These are phyloP conservation scores for Chaetomium cochliodes DNA, from an alignment of 495 filamentous ascomycete species.

Conservation along the genomic window DNA sequence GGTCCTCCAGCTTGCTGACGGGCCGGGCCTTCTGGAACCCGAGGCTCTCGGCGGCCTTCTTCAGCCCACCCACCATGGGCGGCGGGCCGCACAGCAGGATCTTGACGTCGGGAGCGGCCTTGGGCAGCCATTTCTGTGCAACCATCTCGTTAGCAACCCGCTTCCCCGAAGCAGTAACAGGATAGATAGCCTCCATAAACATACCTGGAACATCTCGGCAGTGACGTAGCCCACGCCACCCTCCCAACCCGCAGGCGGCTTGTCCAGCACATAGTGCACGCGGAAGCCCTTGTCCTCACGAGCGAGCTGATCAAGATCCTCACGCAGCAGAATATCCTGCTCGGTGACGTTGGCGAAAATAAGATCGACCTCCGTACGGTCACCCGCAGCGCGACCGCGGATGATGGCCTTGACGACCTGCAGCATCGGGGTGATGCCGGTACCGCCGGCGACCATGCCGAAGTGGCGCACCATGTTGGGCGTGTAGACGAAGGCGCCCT, in stretches of 20 bases:
- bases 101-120: conserved; percentile 85
- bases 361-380: conserved; percentile 85
- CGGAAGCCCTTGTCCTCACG: conserved; percentile 75
- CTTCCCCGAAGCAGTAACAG: neutral
- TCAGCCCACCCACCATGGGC: conserved; percentile 94
- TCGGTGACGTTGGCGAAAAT: conserved; percentile 95
- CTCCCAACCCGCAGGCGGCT: conserved; percentile 84
- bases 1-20: conserved; percentile 95
- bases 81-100: conserved; percentile 94
- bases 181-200: conserved; percentile 16
- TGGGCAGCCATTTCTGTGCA: conserved; percentile 67
- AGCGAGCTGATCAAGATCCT: conserved; percentile 78
- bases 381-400: conserved; percentile 72
- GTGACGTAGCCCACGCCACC: conserved; percentile 94
- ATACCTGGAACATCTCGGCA: conserved; percentile 89
- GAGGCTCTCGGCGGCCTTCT: conserved; percentile 86
- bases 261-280: conserved; percentile 94
- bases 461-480: conserved; percentile 93
- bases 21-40: conserved; percentile 88
- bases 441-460: conserved; percentile 97
- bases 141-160: neutral
- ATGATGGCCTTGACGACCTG: conserved; percentile 91
- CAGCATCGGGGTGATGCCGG: conserved; percentile 97
- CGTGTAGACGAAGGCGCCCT: conserved; percentile 94
- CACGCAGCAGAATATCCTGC: conserved; percentile 88